Conservation (phyloP, 2,329 filamentous ascomycete species). For the Beauveria sp. region DNA sequence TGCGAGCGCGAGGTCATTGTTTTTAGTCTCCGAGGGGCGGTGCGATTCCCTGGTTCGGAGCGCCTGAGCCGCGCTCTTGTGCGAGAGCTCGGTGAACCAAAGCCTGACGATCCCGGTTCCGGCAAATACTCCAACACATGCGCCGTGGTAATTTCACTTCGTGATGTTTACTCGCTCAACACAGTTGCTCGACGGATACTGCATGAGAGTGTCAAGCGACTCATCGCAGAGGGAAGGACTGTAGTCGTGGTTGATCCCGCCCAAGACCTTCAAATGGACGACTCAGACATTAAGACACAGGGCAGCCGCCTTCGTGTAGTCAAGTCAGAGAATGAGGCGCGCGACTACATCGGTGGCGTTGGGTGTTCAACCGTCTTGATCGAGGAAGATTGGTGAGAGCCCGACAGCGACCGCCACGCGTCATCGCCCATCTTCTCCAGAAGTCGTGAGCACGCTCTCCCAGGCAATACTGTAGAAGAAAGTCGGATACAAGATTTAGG, state of each 20-base stretch:
- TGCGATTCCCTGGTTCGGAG: constrained; percentile 27
- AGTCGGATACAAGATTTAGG: too few relatives aligned
- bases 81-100: constrained; percentile 19
- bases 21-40: constrained; percentile 25
- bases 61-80: constrained; percentile 23
- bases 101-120: constrained; percentile 19
- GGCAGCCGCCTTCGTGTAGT: constrained; percentile 15
- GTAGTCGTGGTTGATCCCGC: constrained; percentile 25
- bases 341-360: constrained; percentile 21
- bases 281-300: constrained; percentile 5
- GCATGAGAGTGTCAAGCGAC: constrained; percentile 20
- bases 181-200: constrained; percentile 22
- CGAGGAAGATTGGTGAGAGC: constrained; percentile 16
- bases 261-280: constrained; percentile 18
- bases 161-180: constrained; percentile 25
- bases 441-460: too few relatives aligned
- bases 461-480: too few relatives aligned
- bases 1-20: constrained; percentile 22
- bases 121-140: constrained; percentile 20
- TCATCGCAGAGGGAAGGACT: constrained; percentile 18
- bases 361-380: constrained; percentile 22
- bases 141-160: constrained; percentile 25
- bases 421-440: too few relatives aligned
- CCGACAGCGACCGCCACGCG: too few relatives aligned
- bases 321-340: constrained; percentile 20